Percentiles rank a stretch among this genome's conserved stretches.
Evolutionary conservation across 2,329 filamentous ascomycete genomes (phyloP).

Genomic region (Diaporthe capsici): DNA sequence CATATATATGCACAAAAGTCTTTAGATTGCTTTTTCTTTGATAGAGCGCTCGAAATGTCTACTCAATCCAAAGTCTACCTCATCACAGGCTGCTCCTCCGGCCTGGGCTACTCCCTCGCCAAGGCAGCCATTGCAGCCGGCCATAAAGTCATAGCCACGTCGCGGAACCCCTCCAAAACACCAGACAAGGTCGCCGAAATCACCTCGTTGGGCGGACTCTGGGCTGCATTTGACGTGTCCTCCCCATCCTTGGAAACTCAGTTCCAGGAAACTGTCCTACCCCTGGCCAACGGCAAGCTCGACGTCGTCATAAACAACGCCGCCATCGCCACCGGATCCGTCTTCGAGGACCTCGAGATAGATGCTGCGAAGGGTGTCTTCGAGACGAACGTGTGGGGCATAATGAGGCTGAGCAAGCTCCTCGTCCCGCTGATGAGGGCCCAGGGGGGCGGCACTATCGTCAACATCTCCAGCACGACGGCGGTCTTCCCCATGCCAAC

Average conservation of each 20-base stretch:
- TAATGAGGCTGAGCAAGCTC: constrained; percentile 26
- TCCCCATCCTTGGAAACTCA: constrained; percentile 24
- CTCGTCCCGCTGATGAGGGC: constrained; percentile 32
- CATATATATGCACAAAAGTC: background rate
- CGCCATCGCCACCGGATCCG: constrained; percentile 40
- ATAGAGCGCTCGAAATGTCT: constrained; percentile 15
- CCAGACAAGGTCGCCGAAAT: constrained; percentile 29
- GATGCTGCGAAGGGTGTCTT: constrained; percentile 12
- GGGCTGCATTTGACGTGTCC: constrained; percentile 36
- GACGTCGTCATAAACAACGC: constrained; percentile 44
- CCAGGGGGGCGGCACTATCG: constrained; percentile 34
- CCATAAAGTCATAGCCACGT: constrained; percentile 39
- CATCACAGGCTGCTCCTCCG: constrained; percentile 39
- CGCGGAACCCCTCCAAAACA: constrained; percentile 33
- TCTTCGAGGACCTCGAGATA: constrained; percentile 15
- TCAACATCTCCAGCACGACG: constrained; percentile 33
- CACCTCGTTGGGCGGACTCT: constrained; percentile 20
- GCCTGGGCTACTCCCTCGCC: constrained; percentile 35
- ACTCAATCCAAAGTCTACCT: constrained; percentile 33
- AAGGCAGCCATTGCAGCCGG: constrained; percentile 34
- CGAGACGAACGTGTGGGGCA: constrained; percentile 39
- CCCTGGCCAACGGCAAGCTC: constrained; percentile 18
- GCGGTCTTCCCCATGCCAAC: background rate
- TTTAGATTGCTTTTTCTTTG: too few species aligned
- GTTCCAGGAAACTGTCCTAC: constrained; percentile 17